A percentile compares a stretch with the other conserved stretches of the same genome.
Conservation (phyloP, 164 flowering plant species). For the Berberis vulgaris region DNA sequence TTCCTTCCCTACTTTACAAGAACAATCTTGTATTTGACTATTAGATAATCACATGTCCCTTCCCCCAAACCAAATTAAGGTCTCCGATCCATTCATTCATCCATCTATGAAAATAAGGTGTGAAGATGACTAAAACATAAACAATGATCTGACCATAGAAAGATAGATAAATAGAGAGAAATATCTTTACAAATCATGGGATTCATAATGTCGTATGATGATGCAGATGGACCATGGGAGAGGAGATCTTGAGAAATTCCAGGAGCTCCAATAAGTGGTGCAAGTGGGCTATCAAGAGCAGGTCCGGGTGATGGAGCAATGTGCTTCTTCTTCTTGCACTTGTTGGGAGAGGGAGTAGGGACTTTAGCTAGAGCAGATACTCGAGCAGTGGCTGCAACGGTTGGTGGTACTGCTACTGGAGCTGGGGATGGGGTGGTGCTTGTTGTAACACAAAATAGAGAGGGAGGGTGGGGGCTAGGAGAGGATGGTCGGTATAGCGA, state of each 20-base stretch:
- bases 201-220: conserved; percentile 21
- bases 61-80: no score
- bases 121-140: no score
- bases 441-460: conserved; percentile 2
- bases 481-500: no score
- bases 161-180: no score
- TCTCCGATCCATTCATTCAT: no score
- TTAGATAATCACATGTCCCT: no score
- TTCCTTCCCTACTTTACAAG: no score
- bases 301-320: conserved; percentile 24
- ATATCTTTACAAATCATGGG: no score
- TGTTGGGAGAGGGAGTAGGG: conserved; percentile 33
- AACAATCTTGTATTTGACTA: no score
- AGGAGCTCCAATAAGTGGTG: conserved; percentile 31
- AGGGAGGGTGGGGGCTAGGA: no score
- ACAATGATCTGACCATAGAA: no score
- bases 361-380: conserved; percentile 7
- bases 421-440: conserved; percentile 20
- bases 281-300: conserved; percentile 21
- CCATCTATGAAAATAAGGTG: no score
- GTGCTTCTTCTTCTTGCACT: conserved; percentile 18
- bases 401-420: conserved; percentile 21
- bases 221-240: conserved; percentile 23
- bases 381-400: conserved; percentile 17
- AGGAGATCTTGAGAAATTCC: conserved; percentile 12